Conservation (phyloP, 139 green algal species). For the Nannochloris sp. region DNA sequence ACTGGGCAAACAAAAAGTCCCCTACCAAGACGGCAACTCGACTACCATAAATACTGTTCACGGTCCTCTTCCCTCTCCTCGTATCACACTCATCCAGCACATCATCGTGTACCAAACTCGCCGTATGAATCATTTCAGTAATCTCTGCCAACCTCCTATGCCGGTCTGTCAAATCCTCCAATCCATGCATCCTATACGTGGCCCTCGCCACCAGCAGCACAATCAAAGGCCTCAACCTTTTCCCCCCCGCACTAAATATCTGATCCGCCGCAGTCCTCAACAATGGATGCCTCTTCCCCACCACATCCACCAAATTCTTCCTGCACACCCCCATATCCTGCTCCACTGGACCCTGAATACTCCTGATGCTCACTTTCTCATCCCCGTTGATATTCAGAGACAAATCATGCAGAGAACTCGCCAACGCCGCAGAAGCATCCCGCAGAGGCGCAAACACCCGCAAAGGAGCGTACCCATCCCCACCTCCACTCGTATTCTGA, state of each 20-base stretch:
- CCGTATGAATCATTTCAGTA: constrained; percentile 99
- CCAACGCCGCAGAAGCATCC: constrained; percentile 9
- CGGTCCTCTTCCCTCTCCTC: constrained; percentile 76
- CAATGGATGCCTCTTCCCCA: constrained; percentile 86
- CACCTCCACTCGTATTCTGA: not conserved
- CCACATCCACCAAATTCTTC: constrained; percentile 75
- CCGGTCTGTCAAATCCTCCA: constrained; percentile 74
- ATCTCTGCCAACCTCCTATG: constrained; percentile 93
- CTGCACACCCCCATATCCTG: constrained; percentile 76
- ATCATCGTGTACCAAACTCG: constrained; percentile 95
- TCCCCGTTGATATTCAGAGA: not conserved
- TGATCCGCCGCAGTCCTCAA: constrained; percentile 93
- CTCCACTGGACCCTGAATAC: constrained; percentile 56
- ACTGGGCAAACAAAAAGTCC: constrained; percentile 98
- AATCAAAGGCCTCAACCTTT: constrained; percentile 84
- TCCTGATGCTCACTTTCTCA: constrained; percentile 11
- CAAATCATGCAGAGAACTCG: not conserved
- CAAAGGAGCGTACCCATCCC: constrained; percentile 10
- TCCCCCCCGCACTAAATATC: constrained; percentile 95
- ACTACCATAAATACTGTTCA: constrained; percentile 91
- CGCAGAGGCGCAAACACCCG: constrained; percentile 22
- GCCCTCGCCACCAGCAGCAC: constrained; percentile 81
- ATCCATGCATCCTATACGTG: constrained; percentile 48
- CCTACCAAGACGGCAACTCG: constrained; percentile 90
- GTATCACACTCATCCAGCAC: constrained; percentile 92